Evolutionary conservation across 495 filamentous ascomycete genomes (phyloP).

Genomic region (Entonaema liquescens): DNA sequence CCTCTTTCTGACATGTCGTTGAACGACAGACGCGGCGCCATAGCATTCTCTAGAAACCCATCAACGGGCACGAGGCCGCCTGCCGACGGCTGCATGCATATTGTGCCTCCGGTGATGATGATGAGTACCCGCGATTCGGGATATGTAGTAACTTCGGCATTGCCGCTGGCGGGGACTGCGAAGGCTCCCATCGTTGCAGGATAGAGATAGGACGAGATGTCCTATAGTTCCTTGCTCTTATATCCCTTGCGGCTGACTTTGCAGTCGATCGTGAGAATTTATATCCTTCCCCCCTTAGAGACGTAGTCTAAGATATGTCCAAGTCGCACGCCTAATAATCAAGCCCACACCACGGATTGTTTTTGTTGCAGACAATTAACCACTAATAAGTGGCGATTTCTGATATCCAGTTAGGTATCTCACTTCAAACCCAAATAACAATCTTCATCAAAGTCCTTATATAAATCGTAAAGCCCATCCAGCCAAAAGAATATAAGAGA

Average conservation of each 20-base stretch:
- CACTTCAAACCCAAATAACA: neutral
- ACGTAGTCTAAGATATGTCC: neutral
- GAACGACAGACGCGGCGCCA: slow-evolving; percentile 86
- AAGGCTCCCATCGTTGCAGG: slow-evolving; percentile 33
- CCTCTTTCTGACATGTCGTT: slow-evolving; percentile 79
- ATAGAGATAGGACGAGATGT: neutral
- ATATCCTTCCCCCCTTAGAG: neutral
- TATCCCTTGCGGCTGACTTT: too few species aligned
- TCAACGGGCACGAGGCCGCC: slow-evolving; percentile 74
- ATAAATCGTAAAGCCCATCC: neutral
- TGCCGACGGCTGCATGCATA: slow-evolving; percentile 84
- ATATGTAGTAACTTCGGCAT: slow-evolving; percentile 46
- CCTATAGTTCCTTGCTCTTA: neutral
- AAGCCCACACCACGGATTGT: too few species aligned
- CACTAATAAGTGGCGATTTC: neutral
- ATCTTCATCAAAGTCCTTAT: slow-evolving; percentile 2
- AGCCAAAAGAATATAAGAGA: neutral
- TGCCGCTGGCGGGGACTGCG: slow-evolving; percentile 22
- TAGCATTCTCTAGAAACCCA: slow-evolving; percentile 83
- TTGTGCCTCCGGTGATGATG: slow-evolving; percentile 95
- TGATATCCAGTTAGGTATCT: neutral
- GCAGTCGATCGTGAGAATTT: too few species aligned
- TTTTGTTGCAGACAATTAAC: neutral
- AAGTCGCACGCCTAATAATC: neutral
- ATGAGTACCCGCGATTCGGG: slow-evolving; percentile 85